phyloP scores from a whole-genome alignment of 2,329 filamentous ascomycete genomes.

The Penicillium sp. region DNA sequence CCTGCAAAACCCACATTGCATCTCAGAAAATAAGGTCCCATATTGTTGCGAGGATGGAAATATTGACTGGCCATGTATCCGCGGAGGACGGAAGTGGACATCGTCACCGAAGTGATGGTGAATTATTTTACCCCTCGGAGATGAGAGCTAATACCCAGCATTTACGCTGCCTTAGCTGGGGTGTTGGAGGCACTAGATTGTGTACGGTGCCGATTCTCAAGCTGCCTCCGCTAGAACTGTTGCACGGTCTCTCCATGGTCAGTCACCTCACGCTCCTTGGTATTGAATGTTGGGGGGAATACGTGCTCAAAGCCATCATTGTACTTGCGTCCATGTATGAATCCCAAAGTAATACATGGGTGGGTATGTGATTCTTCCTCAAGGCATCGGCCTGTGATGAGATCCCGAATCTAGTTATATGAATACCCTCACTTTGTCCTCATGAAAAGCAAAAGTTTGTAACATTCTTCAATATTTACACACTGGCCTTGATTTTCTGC shows the following conservation, averaged over 20 bases:
- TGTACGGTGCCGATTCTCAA: background rate
- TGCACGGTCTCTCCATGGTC: background rate
- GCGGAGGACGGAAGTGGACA: no score
- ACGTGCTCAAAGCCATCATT: background rate
- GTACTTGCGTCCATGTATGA: background rate
- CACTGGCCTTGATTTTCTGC: background rate
- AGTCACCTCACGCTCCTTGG: background rate
- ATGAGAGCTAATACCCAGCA: background rate
- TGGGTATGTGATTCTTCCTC: no score
- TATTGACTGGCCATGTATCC: background rate
- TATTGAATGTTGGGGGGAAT: background rate
- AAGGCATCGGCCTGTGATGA: background rate
- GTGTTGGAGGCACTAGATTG: no score
- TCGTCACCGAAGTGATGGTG: background rate
- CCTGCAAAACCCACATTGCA: background rate
- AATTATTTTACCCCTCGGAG: background rate
- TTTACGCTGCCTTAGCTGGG: no score
- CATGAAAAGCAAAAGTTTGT: background rate
- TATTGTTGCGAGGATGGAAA: background rate
- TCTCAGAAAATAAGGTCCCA: no score
- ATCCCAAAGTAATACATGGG: background rate
- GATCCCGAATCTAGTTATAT: background rate
- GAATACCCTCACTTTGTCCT: background rate
- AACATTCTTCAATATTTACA: no score
- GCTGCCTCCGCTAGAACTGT: background rate